phyloP scores from a whole-genome alignment of 768 basidiomycete genomes.

The Psilocybe cubensis region DNA sequence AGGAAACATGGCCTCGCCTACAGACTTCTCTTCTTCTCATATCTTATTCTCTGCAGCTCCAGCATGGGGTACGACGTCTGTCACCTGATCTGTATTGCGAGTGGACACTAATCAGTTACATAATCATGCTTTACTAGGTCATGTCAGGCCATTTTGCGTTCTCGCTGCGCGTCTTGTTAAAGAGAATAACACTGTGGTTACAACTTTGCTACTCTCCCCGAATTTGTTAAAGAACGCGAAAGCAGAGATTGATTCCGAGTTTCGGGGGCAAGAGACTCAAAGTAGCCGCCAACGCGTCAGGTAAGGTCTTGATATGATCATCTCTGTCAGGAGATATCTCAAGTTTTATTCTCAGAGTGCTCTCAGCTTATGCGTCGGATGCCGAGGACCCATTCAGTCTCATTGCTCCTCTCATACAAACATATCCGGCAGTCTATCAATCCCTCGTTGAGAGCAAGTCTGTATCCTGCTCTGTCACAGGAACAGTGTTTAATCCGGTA shows the following conservation, averaged over 20 bases:
- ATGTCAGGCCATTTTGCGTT: conserved; percentile 11
- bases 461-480: conserved; percentile 14
- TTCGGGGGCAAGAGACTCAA: not conserved
- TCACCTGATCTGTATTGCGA: not conserved
- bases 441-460: conserved; percentile 5
- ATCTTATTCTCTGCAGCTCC: not conserved
- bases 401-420: not conserved
- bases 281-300: not conserved
- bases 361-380: not conserved
- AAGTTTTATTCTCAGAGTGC: not conserved
- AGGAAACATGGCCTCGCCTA: not conserved
- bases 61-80: not conserved
- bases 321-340: not conserved
- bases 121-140: conserved; percentile 5
- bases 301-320: not conserved
- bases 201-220: conserved; percentile 9
- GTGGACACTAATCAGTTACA: not conserved
- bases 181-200: conserved; percentile 7
- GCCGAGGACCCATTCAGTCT: not conserved
- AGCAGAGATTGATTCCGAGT: conserved; percentile 9
- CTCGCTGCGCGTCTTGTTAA: conserved; percentile 10
- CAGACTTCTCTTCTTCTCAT: not conserved
- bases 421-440: conserved; percentile 2
- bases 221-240: conserved; percentile 4
- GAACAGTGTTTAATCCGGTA: conserved; percentile 5